Base-by-base conservation (phyloP, 1,139 yeast species). In the Pichia sp. region DNA sequence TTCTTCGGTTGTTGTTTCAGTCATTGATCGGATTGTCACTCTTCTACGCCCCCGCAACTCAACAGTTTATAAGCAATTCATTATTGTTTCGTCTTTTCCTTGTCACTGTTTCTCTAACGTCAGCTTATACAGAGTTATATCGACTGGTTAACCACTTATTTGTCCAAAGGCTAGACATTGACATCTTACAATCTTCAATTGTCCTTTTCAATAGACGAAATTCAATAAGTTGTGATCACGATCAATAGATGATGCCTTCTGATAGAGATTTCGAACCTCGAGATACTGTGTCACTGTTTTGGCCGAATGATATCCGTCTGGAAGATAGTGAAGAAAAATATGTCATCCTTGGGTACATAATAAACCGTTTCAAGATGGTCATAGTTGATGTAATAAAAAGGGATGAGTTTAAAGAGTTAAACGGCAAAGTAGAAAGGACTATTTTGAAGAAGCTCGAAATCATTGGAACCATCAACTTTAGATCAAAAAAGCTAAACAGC, bases 221-320 rank as follows among this genome's bases (percentile, higher is more conserved):
- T 34, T 56, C 58, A 8, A 54, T 56, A 4, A 42, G 16, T 34
- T 29, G 34, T 17, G 53, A 51, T 34, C 12, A 38, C 16, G 24
- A 34, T 34, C 12, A 34, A 34, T 34, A 34, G 38, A 34, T 12
- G n/a, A 34, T 34, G 38, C n/a, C 4, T 14, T n/a, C 10, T 4
- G 27, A 30, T 46, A 46, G 20, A n/a, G 20, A 45, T 6, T 14
- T n/a, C 14, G 38, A 30, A n/a, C 6, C 34, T 12, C 14, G 10
- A 45, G 30, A 27, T 30, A 17, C 27, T 27, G 48, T 46, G 4
- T 58, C 64, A 10, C 36, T 64, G 2, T 67, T 64, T 46, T 67
- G 70, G 70, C 71, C 72, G 9, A 52, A 56, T n/a, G 70, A 68
- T 53, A 45, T 67, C 12, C 46, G 38, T 8, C 34, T 53, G 6